These are phyloP conservation scores for Pelargonium australe DNA, from an alignment of 441 rosid genomes.

Conservation along the genomic window DNA sequence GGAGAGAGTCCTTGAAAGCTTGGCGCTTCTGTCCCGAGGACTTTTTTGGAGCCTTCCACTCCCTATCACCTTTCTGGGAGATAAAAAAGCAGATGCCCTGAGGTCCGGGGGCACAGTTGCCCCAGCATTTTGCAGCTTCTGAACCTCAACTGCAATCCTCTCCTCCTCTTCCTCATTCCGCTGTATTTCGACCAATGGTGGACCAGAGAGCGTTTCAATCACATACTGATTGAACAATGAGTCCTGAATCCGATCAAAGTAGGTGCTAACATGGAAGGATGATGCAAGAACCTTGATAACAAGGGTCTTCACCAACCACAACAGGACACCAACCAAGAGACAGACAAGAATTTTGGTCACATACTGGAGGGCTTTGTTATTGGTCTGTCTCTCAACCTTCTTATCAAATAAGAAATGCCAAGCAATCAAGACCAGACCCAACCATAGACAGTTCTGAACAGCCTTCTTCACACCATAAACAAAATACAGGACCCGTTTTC, in stretches of 20 bases:
- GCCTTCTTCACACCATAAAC: slow-evolving; percentile 33
- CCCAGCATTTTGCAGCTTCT: background rate
- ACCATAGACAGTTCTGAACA: slow-evolving; percentile 73
- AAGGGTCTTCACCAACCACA: slow-evolving; percentile 64
- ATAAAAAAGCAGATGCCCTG: slow-evolving; percentile 37
- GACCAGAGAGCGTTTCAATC: slow-evolving; percentile 59
- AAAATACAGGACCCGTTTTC: slow-evolving; percentile 50
- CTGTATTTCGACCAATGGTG: slow-evolving; percentile 46
- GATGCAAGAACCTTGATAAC: slow-evolving; percentile 69
- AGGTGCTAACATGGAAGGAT: slow-evolving; percentile 67
- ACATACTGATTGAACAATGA: slow-evolving; percentile 57
- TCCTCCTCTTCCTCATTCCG: slow-evolving; percentile 40
- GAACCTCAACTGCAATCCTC: slow-evolving; percentile 39
- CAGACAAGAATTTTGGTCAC: slow-evolving; percentile 25
- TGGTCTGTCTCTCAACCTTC: slow-evolving; percentile 9
- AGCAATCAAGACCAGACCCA: slow-evolving; percentile 51
- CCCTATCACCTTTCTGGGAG: slow-evolving; percentile 38
- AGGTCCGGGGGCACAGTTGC: slow-evolving; percentile 20
- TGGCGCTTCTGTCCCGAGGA: slow-evolving; percentile 29
- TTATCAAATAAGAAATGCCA: slow-evolving; percentile 53
- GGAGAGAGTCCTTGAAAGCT: slow-evolving; percentile 28
- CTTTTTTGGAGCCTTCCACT: slow-evolving; percentile 51
- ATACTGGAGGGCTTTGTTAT: background rate
- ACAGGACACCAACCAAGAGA: slow-evolving; percentile 42
- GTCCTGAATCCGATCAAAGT: slow-evolving; percentile 72